Evolutionary conservation across 108 stramenopile species (phyloP).

Genomic region (Asterionellopsis glacialis): DNA sequence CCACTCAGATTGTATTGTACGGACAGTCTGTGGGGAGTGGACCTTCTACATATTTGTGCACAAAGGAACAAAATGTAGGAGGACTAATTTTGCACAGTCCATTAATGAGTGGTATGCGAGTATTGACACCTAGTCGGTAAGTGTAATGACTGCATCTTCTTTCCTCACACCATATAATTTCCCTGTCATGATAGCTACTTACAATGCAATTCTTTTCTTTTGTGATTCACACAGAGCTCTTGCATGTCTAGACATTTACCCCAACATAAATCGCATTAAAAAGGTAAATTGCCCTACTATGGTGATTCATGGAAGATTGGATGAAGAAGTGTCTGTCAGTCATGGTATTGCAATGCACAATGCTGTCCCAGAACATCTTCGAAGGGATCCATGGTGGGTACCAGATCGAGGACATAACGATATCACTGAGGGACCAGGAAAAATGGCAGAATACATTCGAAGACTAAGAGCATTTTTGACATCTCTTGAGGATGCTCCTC

Average conservation of each 20-base stretch:
- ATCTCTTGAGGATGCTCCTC: constrained; percentile 25
- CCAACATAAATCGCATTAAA: constrained; percentile 79
- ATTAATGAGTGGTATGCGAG: constrained; percentile 87
- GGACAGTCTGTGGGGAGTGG: constrained; percentile 90
- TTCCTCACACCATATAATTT: background rate
- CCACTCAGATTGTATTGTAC: constrained; percentile 69
- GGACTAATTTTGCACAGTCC: constrained; percentile 81
- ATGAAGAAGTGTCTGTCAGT: constrained; percentile 71
- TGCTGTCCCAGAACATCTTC: constrained; percentile 57
- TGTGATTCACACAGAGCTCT: constrained; percentile 31
- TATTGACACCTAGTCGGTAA: constrained; percentile 75
- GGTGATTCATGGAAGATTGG: constrained; percentile 82
- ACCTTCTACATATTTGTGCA: constrained; percentile 72
- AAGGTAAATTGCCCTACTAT: constrained; percentile 77
- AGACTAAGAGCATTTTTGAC: constrained; percentile 52
- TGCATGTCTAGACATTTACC: constrained; percentile 84
- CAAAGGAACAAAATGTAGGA: constrained; percentile 43
- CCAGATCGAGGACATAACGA: constrained; percentile 86
- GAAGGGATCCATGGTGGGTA: constrained; percentile 87
- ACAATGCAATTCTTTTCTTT: constrained; percentile 6
- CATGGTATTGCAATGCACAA: constrained; percentile 75
- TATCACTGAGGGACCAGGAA: constrained; percentile 70
- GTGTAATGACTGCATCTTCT: constrained; percentile 3
- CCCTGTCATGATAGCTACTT: constrained; percentile 3
- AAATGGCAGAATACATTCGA: constrained; percentile 66